Evolutionary conservation across 306 rosid species (phyloP), one percentile per base, ranked within the genome.

Genomic region (Citrullus mucosospermus): DNA sequence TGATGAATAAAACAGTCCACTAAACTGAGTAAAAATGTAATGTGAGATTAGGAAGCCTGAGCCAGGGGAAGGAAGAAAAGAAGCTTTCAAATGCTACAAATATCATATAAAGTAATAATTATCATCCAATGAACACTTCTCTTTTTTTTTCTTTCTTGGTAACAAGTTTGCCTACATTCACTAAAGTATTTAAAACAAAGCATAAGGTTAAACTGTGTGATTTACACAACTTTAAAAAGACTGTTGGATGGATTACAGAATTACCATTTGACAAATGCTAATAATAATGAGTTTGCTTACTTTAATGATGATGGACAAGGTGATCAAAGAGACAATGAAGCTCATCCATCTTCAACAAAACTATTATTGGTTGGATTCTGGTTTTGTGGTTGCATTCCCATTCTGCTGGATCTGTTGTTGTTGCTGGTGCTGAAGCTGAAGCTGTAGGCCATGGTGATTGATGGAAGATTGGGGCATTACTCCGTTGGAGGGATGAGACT

Each of bases 281-380:
- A 46, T 62, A 60, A 30, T 6, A 20, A 56, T 28, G 41, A 15
- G 53, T 79, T 80, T 75, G 79, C 76, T 50, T 59, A 25, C 73
- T 76, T 79, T 77, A 75, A 75, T 46, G 76, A 6, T 18, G 57
- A 70, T 70, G 41, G 20, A 46, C 36, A 43, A 43, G 56, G 75
- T n/a, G 53, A 44, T 44, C 57, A 70, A 44, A 44, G 56, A 44
- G 56, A 22, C 12, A 20, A 46, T 22, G 57, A 70, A 70, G 48
- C 46, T 56, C 62, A 9, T 55, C 73, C 54, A 20, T 48, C 57
- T 75, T 78, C 74, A 63, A 50, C 56, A 83, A 25, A 22, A 66
- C 76, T 91, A 93, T 75, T 90, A 89, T 59, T 88, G 88, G 75
- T 85, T 88, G 39, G 84, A 85, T 78, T 93, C 92, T 38, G 86